Evolutionary conservation across 495 filamentous ascomycete species (phyloP), one percentile per base, ranked within the genome.

Genomic region (Pyrenula aspistea): DNA sequence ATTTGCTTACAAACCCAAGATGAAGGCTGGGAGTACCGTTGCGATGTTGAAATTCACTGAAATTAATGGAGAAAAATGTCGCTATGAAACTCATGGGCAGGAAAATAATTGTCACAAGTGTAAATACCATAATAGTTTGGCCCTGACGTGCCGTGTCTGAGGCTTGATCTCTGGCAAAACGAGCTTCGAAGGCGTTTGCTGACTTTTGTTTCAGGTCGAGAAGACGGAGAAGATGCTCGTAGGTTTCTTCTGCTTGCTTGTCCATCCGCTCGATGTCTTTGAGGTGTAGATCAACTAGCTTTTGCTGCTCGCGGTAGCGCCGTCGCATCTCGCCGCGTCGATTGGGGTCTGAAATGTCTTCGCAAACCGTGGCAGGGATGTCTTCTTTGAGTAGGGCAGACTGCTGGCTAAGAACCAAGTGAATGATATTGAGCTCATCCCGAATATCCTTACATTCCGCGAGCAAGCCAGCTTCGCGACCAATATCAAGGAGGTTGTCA

Each of bases 61-160:
- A 67, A 52, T 83, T 81, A 63, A 87, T 84, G 0, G 83, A 78
- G 66, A 86, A 86, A 51, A 87, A 78, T 1, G 80, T 77, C 0
- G 81, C 76, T 58, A 87, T 85, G 63, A 88, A 88, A 2, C 76
- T 80, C 54, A 87, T 64, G 0, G 84, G 83, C 2, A 88, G 68
- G 71, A 87, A 87, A 25, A 87, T 65, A 51, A 85, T 85, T 0
- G 83, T 86, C 4, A 86, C 84, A 57, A 87, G 81, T 3, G 85
- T 89, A 59, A 88, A 88, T 8, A 88, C 78, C 76, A 89, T 83
- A 57, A 88, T 82, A 2, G 83, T 86, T 60, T 86, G 82, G n/a
- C 78, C 76, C 62, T 89, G 85, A n/a, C 77, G 69, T 0, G 79
- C 79, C 0, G 84, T 85, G 1, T 78, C 80, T 1, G 79, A 74